Percentiles rank a stretch among this genome's conserved stretches.
phyloP scores from a whole-genome alignment of 2,329 filamentous ascomycete genomes.

The Ramularia endophylla region DNA sequence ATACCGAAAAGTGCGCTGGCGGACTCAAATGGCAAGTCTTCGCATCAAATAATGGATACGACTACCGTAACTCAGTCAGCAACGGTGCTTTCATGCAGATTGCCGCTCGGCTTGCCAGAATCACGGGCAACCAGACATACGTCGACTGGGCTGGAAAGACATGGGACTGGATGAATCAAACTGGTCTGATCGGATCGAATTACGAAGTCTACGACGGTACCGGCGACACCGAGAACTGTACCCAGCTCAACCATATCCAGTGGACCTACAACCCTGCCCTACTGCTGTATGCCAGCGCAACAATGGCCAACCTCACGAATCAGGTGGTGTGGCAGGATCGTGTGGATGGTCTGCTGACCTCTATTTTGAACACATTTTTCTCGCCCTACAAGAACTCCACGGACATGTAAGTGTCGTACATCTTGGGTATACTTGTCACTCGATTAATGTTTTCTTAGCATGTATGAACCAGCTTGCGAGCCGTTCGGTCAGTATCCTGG shows the following conservation, averaged over 20 bases:
- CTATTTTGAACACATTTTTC: conserved; percentile 48
- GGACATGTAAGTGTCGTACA: conserved; percentile 36
- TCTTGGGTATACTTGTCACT: no score
- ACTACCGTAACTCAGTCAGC: conserved; percentile 54
- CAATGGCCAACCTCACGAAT: conserved; percentile 50
- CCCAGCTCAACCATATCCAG: conserved; percentile 45
- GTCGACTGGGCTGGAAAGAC: conserved; percentile 65
- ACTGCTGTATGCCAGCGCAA: conserved; percentile 50
- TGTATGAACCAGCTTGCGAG: conserved; percentile 66
- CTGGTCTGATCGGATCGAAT: conserved; percentile 46
- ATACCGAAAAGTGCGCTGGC: conserved; percentile 59
- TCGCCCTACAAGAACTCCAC: conserved; percentile 43
- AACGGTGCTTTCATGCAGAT: conserved; percentile 56
- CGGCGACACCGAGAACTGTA: conserved; percentile 47
- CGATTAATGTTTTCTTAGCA: conserved; percentile 21
- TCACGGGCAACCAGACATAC: conserved; percentile 75
- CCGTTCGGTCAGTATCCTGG: conserved; percentile 16
- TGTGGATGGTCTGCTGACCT: conserved; percentile 53
- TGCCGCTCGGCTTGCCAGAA: conserved; percentile 63
- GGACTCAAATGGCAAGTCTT: conserved; percentile 85
- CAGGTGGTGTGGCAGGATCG: conserved; percentile 51
- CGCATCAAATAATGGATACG: conserved; percentile 63
- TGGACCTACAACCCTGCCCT: conserved; percentile 55
- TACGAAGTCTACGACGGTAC: conserved; percentile 53
- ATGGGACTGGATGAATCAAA: conserved; percentile 51